phyloP scores from a whole-genome alignment of 2,329 filamentous ascomycete species.

The Nemania sp. region DNA sequence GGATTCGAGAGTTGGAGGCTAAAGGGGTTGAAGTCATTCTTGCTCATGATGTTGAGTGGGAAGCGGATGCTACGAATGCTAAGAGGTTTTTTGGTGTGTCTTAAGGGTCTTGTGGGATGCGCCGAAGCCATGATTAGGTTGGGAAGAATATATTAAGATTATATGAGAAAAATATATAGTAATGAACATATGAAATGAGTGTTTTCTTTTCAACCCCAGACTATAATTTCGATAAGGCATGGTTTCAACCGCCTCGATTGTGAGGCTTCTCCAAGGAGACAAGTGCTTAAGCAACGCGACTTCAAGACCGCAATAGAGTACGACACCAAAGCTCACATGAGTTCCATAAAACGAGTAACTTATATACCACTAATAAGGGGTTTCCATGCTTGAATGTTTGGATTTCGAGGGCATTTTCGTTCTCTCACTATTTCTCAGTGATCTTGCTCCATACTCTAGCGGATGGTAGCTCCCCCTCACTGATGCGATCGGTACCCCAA shows the following conservation, averaged over 20 bases:
- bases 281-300: not conserved
- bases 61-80: slow-evolving; percentile 35
- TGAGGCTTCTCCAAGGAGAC: too few relatives aligned
- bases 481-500: slow-evolving; percentile 17
- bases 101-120: too few relatives aligned
- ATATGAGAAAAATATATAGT: too few relatives aligned
- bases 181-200: too few relatives aligned
- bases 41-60: slow-evolving; percentile 62
- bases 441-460: not conserved
- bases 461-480: slow-evolving; percentile 7
- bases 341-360: not conserved
- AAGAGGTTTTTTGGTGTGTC: slow-evolving; percentile 37
- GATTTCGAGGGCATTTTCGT: not conserved
- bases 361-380: not conserved
- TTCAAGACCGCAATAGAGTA: not conserved
- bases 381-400: not conserved
- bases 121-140: too few relatives aligned
- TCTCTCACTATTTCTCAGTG: not conserved
- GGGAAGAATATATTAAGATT: too few relatives aligned
- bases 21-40: slow-evolving; percentile 60
- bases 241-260: too few relatives aligned
- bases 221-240: too few relatives aligned
- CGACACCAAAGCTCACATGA: not conserved
- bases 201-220: too few relatives aligned
- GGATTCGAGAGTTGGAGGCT: slow-evolving; percentile 42